These are phyloP conservation scores for Clitoria ternatea DNA, from an alignment of 306 rosid genomes.

Conservation along the genomic window DNA sequence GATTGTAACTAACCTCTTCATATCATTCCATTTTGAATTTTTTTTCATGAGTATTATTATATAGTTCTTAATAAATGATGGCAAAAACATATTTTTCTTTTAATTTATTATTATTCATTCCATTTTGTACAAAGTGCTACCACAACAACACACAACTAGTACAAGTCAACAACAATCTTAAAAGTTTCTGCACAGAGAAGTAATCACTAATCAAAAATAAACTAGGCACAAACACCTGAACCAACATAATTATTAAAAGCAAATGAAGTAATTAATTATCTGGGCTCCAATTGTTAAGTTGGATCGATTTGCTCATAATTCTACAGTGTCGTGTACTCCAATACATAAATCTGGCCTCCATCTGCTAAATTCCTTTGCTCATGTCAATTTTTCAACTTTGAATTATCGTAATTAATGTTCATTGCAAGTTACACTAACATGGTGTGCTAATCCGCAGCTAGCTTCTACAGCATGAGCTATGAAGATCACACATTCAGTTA, in stretches of 20 bases:
- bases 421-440: not conserved
- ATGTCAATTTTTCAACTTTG: not conserved
- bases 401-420: not conserved
- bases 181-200: not conserved
- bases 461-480: not conserved
- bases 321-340: slow-evolving; percentile 46
- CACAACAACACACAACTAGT: not conserved
- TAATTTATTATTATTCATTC: no score
- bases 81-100: no score
- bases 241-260: not conserved
- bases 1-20: no score
- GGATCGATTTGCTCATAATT: slow-evolving; percentile 18
- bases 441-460: not conserved
- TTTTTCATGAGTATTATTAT: no score
- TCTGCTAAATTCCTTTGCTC: not conserved
- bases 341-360: slow-evolving; percentile 42
- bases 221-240: not conserved
- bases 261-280: not conserved
- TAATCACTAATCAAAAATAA: not conserved
- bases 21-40: no score
- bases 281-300: not conserved
- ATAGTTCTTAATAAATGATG: no score
- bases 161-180: not conserved
- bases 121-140: not conserved
- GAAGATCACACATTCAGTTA: not conserved